Conservation (phyloP, 768 basidiomycete species). For the Lactarius akahatsu region DNA sequence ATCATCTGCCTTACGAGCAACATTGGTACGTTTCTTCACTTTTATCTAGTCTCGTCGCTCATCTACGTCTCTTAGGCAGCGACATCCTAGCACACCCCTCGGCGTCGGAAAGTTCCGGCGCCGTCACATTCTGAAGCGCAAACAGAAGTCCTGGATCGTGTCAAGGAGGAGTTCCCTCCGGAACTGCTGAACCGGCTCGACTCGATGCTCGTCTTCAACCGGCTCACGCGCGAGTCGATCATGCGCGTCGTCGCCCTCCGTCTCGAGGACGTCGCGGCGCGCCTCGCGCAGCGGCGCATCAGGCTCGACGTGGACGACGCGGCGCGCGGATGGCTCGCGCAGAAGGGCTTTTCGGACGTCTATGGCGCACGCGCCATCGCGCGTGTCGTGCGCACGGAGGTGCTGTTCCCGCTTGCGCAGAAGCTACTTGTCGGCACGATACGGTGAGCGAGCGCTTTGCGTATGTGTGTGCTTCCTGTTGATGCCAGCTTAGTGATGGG, state of each 20-base stretch:
- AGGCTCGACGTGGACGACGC: slow-evolving; percentile 63
- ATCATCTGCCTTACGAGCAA: slow-evolving; percentile 91
- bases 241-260: slow-evolving; percentile 77
- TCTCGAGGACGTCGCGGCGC: slow-evolving; percentile 65
- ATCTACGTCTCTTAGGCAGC: slow-evolving; percentile 37
- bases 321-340: slow-evolving; percentile 67
- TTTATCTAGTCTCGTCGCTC: slow-evolving; percentile 1
- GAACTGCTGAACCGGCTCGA: slow-evolving; percentile 90
- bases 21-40: slow-evolving; percentile 46
- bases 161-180: slow-evolving; percentile 81
- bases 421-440: slow-evolving; percentile 79
- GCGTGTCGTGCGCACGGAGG: slow-evolving; percentile 77
- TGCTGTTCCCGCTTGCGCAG: slow-evolving; percentile 80
- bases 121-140: slow-evolving; percentile 60
- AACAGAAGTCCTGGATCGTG: slow-evolving; percentile 68
- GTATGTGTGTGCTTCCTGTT: background rate
- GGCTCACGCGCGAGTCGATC: slow-evolving; percentile 71
- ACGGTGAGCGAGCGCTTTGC: slow-evolving; percentile 43
- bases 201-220: slow-evolving; percentile 87
- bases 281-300: slow-evolving; percentile 66
- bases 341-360: slow-evolving; percentile 76
- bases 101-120: slow-evolving; percentile 61
- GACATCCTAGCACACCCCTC: slow-evolving; percentile 71
- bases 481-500: slow-evolving; percentile 50
- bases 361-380: slow-evolving; percentile 90